These are phyloP conservation scores for Vaccinium macrocarpon DNA, from an alignment of 148 eudicot species.

Conservation along the genomic window DNA sequence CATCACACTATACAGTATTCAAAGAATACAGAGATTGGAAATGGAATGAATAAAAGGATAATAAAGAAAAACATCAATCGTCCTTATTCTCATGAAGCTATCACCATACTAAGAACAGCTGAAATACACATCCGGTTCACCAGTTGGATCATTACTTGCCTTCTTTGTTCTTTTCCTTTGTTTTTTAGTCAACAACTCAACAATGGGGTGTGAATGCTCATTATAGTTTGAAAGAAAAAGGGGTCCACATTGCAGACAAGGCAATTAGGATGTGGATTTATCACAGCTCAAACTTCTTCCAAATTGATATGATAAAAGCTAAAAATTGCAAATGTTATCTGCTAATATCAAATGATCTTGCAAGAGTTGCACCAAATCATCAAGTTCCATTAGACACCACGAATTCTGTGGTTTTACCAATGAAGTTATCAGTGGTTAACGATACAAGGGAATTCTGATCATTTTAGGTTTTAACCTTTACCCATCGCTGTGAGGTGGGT, in stretches of 20 bases:
- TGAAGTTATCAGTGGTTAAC: neutral
- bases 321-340: neutral
- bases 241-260: neutral
- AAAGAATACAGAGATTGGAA: neutral
- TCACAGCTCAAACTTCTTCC: neutral
- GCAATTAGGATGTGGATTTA: neutral
- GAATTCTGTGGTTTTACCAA: neutral
- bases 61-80: neutral
- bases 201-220: too few relatives aligned
- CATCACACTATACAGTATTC: neutral
- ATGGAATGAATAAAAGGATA: neutral
- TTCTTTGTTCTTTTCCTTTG: neutral
- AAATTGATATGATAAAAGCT: neutral
- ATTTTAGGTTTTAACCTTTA: neutral
- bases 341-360: neutral
- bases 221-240: neutral
- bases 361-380: neutral
- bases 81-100: neutral
- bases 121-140: neutral
- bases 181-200: neutral
- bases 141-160: neutral
- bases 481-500: neutral
- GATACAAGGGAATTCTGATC: neutral
- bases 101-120: neutral
- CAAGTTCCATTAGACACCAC: neutral